Percentiles rank a stretch among this genome's conserved stretches.
Evolutionary conservation across 306 rosid species (phyloP).

Genomic region (Quercus dentata): DNA sequence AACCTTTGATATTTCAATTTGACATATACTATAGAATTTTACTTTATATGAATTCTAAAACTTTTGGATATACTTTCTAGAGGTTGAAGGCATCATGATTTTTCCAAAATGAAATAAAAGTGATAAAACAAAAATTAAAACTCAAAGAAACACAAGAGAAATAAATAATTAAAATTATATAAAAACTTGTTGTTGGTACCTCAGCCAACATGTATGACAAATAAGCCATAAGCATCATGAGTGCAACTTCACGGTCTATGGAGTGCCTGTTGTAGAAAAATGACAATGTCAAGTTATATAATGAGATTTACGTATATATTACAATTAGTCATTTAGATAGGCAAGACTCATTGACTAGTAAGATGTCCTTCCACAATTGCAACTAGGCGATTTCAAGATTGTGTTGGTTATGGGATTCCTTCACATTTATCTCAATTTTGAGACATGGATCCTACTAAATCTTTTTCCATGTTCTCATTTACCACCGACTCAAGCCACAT

Average conservation of each 20-base stretch:
- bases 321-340: no score
- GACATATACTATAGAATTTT: no score
- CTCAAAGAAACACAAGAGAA: not conserved
- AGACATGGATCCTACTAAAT: not conserved
- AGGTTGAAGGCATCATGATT: no score
- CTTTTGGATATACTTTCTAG: no score
- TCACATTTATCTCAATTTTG: not conserved
- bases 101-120: not conserved
- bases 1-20: no score
- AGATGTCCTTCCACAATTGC: not conserved
- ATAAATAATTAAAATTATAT: not conserved
- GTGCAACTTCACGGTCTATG: slow-evolving; percentile 84
- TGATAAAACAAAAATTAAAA: not conserved
- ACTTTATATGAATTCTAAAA: no score
- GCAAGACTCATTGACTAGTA: no score
- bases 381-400: not conserved
- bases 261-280: slow-evolving; percentile 54
- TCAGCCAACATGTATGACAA: slow-evolving; percentile 80
- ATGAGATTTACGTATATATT: no score
- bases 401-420: not conserved
- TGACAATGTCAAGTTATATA: no score
- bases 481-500: not conserved
- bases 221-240: slow-evolving; percentile 93
- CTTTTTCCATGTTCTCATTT: not conserved
- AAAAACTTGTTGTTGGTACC: slow-evolving; percentile 27